Percentiles rank a stretch among this genome's conserved stretches.
Evolutionary conservation across 2,329 filamentous ascomycete species (phyloP).

Genomic region (Colletotrichum sp.): DNA sequence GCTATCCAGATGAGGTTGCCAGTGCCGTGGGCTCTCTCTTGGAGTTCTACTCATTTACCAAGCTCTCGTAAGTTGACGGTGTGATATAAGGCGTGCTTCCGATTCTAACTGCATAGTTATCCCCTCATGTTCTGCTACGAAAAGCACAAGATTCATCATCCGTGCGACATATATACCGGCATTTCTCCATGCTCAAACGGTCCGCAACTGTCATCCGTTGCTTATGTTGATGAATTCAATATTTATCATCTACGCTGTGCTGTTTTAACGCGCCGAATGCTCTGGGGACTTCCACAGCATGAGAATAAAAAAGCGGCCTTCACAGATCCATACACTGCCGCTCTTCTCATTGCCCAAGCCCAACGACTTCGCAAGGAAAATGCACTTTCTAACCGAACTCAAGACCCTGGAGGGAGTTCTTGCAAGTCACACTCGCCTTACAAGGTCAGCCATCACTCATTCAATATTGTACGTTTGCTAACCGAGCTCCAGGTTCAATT

Average conservation of each 20-base stretch:
- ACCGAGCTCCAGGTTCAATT: fast-evolving
- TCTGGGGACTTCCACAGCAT: not conserved
- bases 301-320: fast-evolving
- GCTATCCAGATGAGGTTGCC: not conserved
- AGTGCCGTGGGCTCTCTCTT: not conserved
- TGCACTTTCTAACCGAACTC: not conserved
- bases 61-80: not conserved
- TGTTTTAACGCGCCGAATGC: no score
- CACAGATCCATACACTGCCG: not conserved
- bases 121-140: not conserved
- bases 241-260: not conserved
- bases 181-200: fast-evolving
- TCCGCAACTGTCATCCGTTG: fast-evolving
- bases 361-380: not conserved
- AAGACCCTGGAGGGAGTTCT: fast-evolving
- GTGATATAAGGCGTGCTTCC: no score
- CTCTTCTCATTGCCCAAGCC: not conserved
- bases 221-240: fast-evolving
- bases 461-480: fast-evolving
- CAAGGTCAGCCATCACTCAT: not conserved
- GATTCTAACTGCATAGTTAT: not conserved
- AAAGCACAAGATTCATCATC: not conserved
- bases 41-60: not conserved
- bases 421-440: fast-evolving
- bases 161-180: not conserved